Base-by-base conservation (phyloP, 257 asterid genomes). In the Buddleja alternifolia region DNA sequence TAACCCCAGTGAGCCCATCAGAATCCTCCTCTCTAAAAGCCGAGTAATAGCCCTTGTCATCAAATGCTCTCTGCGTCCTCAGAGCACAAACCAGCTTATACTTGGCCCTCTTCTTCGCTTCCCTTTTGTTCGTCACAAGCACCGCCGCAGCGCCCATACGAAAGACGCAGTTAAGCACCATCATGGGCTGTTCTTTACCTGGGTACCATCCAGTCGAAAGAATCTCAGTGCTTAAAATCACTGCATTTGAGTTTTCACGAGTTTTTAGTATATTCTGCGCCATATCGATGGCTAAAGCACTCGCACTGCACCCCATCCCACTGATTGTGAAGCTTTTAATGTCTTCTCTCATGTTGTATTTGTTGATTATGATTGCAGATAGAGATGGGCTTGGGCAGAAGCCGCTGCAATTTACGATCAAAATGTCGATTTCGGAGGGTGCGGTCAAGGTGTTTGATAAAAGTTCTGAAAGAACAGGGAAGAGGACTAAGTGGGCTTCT, bases 271-370 rank as follows among this genome's bases (percentile, higher is more conserved):
- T 77, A 74, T 83, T 73, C 0, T 69, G 37, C 2, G 95, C 96
- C 91, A 82, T 81, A 42, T 90, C 96, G 2, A 90, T 24, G 6
- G 90, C 95, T 40, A 88, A 17, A 1, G 96, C 90, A 50, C 96
- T 93, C 0, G 89, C 98, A 24, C 95, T 83, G 83, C 98, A 93
- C 41, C 98, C 98, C 98, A 93, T 93, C 10, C 98, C 98, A 34
- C 88, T 78, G 1, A 93, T 12, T 1, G 72, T 88, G 68, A 75
- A 93, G 82, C 90, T 85, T 46, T 81, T 90, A 1, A 90, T 71
- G 17, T 84, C 96, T 44, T 90, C 88, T 46, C 87, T 81, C 85
- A 93, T 69, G 4, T 66, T 19, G 53, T 52, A 88, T 12, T 68
- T 60, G 77, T 80, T 86, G 47, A 88, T 45, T 1, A 93, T 54